These are phyloP conservation scores for Fusarium cyanostomum DNA, from an alignment of 2,329 filamentous ascomycete species.

Conservation along the genomic window DNA sequence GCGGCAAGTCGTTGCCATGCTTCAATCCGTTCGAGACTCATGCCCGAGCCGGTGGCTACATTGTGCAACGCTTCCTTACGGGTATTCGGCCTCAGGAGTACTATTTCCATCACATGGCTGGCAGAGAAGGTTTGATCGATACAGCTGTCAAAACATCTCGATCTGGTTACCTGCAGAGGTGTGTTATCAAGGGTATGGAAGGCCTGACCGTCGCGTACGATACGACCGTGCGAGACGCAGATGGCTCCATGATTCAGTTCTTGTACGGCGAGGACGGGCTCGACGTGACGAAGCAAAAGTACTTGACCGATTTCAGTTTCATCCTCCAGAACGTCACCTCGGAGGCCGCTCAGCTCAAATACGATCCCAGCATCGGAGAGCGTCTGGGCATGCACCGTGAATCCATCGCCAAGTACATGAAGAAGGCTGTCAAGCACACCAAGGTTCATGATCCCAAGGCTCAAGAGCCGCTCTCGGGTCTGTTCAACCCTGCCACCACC, in stretches of 20 bases:
- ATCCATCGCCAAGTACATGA: slow-evolving; percentile 79
- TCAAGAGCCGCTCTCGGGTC: slow-evolving; percentile 78
- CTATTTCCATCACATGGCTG: slow-evolving; percentile 99
- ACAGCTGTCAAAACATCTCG: slow-evolving; percentile 98
- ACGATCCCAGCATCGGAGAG: slow-evolving; percentile 61
- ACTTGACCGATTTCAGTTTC: slow-evolving; percentile 90
- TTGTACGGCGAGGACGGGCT: slow-evolving; percentile 96
- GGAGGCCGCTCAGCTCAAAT: slow-evolving; percentile 78
- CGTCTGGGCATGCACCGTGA: slow-evolving; percentile 62
- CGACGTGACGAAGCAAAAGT: slow-evolving; percentile 93
- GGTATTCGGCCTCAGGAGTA: slow-evolving; percentile 97
- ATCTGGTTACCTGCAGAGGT: slow-evolving; percentile 95
- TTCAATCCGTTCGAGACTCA: slow-evolving; percentile 93
- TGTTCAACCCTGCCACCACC: slow-evolving; percentile 79
- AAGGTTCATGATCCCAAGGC: slow-evolving; percentile 64
- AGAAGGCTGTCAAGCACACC: slow-evolving; percentile 79
- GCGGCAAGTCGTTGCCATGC: slow-evolving; percentile 93
- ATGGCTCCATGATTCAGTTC: slow-evolving; percentile 94
- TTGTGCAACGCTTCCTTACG: slow-evolving; percentile 96
- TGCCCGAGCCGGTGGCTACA: slow-evolving; percentile 89
- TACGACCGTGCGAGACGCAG: slow-evolving; percentile 90
- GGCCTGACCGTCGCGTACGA: slow-evolving; percentile 93
- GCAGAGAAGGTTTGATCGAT: slow-evolving; percentile 97
- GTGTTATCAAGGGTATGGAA: slow-evolving; percentile 98
- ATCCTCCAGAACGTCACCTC: slow-evolving; percentile 86